Conservation (phyloP, 192 early-diverging fungal species). For the Backusella luteola region DNA sequence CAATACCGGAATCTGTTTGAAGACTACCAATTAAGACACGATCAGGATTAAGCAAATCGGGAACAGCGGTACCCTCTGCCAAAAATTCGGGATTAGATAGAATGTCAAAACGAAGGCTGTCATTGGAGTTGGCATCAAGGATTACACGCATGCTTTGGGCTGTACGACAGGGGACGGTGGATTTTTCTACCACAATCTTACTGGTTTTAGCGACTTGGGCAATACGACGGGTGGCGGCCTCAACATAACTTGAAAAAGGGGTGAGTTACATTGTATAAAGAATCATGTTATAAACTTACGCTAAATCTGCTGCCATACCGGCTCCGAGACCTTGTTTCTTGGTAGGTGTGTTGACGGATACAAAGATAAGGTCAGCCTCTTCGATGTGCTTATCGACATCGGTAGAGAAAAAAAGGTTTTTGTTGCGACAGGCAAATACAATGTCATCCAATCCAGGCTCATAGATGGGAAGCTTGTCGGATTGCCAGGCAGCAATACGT, state of each 20-base stretch:
- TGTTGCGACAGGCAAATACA: slow-evolving; percentile 65
- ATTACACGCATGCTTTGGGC: slow-evolving; percentile 81
- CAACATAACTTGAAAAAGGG: slow-evolving; percentile 58
- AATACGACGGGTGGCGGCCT: slow-evolving; percentile 77
- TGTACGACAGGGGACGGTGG: slow-evolving; percentile 92
- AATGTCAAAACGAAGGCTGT: slow-evolving; percentile 77
- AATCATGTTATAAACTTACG: slow-evolving; percentile 45
- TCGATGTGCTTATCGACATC: slow-evolving; percentile 74
- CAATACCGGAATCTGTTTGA: slow-evolving; percentile 63
- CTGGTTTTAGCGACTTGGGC: slow-evolving; percentile 71
- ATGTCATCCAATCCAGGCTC: slow-evolving; percentile 91
- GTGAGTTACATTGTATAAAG: not conserved
- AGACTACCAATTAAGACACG: slow-evolving; percentile 85
- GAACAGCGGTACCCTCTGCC: slow-evolving; percentile 88
- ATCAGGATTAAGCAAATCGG: slow-evolving; percentile 81
- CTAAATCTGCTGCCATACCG: slow-evolving; percentile 80
- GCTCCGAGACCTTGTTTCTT: slow-evolving; percentile 72
- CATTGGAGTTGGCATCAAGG: slow-evolving; percentile 68
- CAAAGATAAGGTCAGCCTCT: slow-evolving; percentile 86
- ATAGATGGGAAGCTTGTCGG: slow-evolving; percentile 82
- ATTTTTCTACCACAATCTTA: slow-evolving; percentile 94
- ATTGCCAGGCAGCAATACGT: slow-evolving; percentile 90
- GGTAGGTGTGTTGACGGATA: slow-evolving; percentile 91
- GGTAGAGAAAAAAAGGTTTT: slow-evolving; percentile 86
- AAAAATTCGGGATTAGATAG: slow-evolving; percentile 97